Base-by-base conservation (phyloP, 2,329 filamentous ascomycete genomes). In the Penicillium sp. region DNA sequence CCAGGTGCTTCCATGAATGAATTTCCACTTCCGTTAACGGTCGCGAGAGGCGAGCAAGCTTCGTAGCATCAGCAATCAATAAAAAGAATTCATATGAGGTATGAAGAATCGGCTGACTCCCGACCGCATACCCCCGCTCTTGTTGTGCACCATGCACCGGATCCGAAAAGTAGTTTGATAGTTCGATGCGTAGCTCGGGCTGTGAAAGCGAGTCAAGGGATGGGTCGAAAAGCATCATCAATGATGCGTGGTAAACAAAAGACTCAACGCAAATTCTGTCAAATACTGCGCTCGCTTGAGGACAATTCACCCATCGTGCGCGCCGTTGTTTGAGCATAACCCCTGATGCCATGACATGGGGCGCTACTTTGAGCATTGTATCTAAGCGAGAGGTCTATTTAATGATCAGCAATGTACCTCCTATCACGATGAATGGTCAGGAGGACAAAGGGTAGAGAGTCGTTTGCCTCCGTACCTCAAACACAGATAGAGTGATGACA, bases 241-340 rank as follows among this genome's bases (percentile, higher is more conserved):
- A 24, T 9, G 58, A 56, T 2, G 56, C 55, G n/a, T 64, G 60
- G 31, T 64, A 64, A 6, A 64, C 27, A 35, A 64, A 64, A 19
- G 56, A 63, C 24, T 64, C 62, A 9, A 57, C 47, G 46, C 62
- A 64, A 11, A 64, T 58, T 3, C 62, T 52, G 19, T 64, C 60
- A 41, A 64, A 63, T 2, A 58, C 53, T 7, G 58, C 53, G 1
- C 49, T 43, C 7, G 57, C 41, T 29, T 58, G 55, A 3, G 60
- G 48, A 10, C 46, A 51, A 14, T 48, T 55, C 8, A 26, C 37
- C 21, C 35, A 27, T 45, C 56, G 52, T 2, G 53, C 47, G 11
- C 39, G 53, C 41, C 62, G 52, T 21, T 58, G 51, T 5, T 37
- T 39, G 13, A 63, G 27, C 2, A 64, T 16, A 14, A 39, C 19